Evolutionary conservation across 2,329 filamentous ascomycete species (phyloP), one percentile per base, ranked within the genome.

Genomic region (Colletotrichum sp.): DNA sequence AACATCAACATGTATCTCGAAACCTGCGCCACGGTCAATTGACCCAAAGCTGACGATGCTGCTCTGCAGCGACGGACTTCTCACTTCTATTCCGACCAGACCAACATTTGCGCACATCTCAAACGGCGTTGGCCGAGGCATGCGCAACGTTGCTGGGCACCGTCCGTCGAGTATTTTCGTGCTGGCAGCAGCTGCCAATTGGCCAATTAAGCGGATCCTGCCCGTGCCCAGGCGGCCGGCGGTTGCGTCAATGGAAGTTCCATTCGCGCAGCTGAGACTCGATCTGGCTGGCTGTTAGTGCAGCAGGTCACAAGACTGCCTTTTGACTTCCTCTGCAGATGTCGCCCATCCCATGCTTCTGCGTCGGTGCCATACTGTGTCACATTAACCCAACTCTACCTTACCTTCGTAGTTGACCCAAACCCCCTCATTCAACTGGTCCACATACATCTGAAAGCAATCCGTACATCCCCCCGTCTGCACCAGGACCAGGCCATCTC

Each of bases 161-260:
- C 29, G 49, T 49, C 49, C 55, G 62, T 36, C 65, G 44, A 65
- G 66, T 57, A 34, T 65, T 30, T 44, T 44, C 22, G 19, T 39
- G 19, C 65, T 52, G 57, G 6, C 25, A 30, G 70, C 59, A 27
- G 57, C 29, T 64, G 74, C 74, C 74, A 76, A 76, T 76, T 76
- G 74, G 74, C 70, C 74, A 74, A 74, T 76, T 76, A 76, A 76
- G 74, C 74, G 74, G 70, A 73, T 59, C n/a, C 64, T 69, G 64
- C 65, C 64, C 64, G 59, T 73, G 74, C 74, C 44, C 59, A 74
- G 70, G 64, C 57, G 73, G 67, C 44, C 39, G 57, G 69, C 73
- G 55, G 44, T 61, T 76, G 70, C 64, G 65, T 74, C 59, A 61
- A 63, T 63, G 57, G 68, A 36, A 74, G 59, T 44, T 66, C 63